These are phyloP conservation scores for Sporisorium graminicola DNA, from an alignment of 1,284 basidiomycete genomes.

Conservation along the genomic window DNA sequence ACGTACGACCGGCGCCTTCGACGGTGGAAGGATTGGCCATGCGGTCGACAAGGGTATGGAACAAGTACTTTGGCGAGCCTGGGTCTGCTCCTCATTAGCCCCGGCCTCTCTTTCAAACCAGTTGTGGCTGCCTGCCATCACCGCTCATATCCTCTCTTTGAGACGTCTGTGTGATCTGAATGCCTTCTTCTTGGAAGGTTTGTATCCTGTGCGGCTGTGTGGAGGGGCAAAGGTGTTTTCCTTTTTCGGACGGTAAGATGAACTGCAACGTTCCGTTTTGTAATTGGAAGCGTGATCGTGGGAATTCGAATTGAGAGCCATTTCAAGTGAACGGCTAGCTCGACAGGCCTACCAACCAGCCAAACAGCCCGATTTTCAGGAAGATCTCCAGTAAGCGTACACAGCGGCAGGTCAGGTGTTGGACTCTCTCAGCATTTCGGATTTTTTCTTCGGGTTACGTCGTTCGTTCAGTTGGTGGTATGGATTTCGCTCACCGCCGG, in stretches of 20 bases:
- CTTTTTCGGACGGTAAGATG: constrained; percentile 2
- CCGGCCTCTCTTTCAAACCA: too few relatives aligned
- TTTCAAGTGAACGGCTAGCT: too few relatives aligned
- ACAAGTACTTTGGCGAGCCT: constrained; percentile 37
- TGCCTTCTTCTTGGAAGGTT: background rate
- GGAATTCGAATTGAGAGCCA: constrained; percentile 1
- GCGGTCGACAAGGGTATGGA: constrained; percentile 70
- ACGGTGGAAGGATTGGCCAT: constrained; percentile 89
- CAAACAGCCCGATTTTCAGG: background rate
- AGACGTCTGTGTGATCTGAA: background rate
- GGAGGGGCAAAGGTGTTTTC: too few relatives aligned
- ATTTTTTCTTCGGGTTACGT: background rate
- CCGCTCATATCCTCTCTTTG: background rate
- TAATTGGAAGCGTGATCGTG: constrained; percentile 16
- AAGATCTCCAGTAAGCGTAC: background rate
- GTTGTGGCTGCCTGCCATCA: background rate
- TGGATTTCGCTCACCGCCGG: constrained; percentile 2
- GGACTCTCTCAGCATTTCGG: background rate
- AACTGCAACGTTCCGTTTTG: too few relatives aligned
- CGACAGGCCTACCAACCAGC: background rate
- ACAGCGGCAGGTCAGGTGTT: constrained; percentile 5
- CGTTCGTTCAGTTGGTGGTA: background rate
- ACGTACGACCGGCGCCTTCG: constrained; percentile 92
- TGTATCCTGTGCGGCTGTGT: too few relatives aligned
- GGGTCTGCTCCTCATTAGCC: constrained; percentile 27